Base-by-base conservation (phyloP, 345 rosid genomes). In the Camelina sativa region DNA sequence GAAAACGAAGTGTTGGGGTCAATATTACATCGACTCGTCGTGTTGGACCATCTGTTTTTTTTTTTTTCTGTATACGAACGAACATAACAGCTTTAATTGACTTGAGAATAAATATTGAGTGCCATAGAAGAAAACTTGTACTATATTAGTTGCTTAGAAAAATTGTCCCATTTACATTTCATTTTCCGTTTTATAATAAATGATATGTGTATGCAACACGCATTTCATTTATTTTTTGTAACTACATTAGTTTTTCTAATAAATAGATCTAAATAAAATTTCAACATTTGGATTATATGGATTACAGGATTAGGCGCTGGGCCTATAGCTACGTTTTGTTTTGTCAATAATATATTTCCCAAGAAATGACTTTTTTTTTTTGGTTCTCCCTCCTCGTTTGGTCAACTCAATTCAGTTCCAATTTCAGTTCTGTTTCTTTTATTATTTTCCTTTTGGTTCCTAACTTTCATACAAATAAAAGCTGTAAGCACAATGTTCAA, bases 311-410 rank as follows among this genome's bases (percentile, higher is more conserved):
- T 60, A 75, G 48, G 62, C n/a, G 55, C 23, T 59, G 54, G 37
- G 62, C 68, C 73, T 40, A 40, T 56, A 51, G 50, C 54, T 59
- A 38, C 61, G 67, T 19, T 20, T 23, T 58, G 54, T 11, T 57
- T 74, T 74, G 73, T 67, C 78, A 50, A 67, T 75, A 2, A 59
- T 59, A 60, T 58, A 47, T 59, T 74, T 67, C 37, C 73, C 61
- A 75, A 58, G 47, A 60, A 13, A 13, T 20, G 47, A 67, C 67
- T 38, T 3, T 38, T 9, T 38, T 38, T 38, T 38, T 38, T 10
- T 38, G 38, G 8, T 16, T 51, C 47, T 34, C 61, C 46, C 17
- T 58, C 8, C 65, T 67, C 40, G 67, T 51, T 67, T 51, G 4
- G 62, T 75, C 68, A 51, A 37, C n/a, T n/a, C n/a, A n/a, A n/a